Conservation (phyloP, 2,329 filamentous ascomycete genomes). For the Botrytis squamosa region DNA sequence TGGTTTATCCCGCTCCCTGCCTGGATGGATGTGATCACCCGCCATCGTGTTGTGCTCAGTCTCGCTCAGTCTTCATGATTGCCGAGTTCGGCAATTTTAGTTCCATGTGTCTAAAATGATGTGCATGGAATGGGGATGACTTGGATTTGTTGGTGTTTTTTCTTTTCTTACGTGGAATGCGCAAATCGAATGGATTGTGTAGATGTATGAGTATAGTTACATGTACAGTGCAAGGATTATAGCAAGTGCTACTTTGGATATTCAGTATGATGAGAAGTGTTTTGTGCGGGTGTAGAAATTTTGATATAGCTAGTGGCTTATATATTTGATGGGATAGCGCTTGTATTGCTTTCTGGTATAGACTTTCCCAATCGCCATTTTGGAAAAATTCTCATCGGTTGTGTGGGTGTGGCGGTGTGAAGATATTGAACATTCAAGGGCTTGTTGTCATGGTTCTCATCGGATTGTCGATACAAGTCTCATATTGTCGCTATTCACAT, state of each 20-base stretch:
- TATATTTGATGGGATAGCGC: neutral
- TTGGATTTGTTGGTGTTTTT: neutral
- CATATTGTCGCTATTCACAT: neutral
- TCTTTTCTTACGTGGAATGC: constrained; percentile 4
- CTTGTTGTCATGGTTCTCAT: neutral
- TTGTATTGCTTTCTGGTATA: neutral
- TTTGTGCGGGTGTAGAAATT: neutral
- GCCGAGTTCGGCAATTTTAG: neutral
- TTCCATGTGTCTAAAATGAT: neutral
- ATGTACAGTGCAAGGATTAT: neutral
- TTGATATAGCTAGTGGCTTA: neutral
- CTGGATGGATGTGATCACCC: constrained; percentile 9
- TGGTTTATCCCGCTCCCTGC: neutral
- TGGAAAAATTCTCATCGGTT: neutral
- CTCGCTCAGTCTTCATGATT: neutral
- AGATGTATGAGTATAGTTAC: neutral
- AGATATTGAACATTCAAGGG: neutral
- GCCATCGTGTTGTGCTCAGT: neutral
- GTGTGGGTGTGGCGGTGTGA: neutral
- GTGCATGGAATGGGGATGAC: neutral
- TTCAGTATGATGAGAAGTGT: neutral
- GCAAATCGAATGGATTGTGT: constrained; percentile 4
- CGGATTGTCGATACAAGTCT: neutral
- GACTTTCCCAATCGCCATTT: neutral
- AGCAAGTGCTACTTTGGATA: neutral